These are phyloP conservation scores for Hordeum pubiflorum DNA, from an alignment of 202 grass and related monocot species.

Conservation along the genomic window DNA sequence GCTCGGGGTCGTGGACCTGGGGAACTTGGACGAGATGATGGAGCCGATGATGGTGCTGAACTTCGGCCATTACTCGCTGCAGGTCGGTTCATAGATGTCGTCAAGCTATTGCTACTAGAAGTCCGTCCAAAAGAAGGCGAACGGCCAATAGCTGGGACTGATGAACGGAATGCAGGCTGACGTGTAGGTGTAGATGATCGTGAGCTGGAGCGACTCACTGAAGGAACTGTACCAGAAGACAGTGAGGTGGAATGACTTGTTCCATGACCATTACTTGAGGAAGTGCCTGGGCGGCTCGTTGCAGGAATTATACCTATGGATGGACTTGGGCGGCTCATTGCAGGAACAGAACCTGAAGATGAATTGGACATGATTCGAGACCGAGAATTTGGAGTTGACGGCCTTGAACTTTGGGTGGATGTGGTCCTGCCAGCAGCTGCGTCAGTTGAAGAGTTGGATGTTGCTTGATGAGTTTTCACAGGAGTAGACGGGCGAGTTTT, in stretches of 20 bases:
- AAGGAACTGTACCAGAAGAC: conserved; percentile 39
- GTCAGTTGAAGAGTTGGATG: conserved; percentile 35
- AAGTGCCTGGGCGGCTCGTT: conserved; percentile 22
- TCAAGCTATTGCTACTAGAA: conserved; percentile 35
- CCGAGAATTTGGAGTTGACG: conserved; percentile 68
- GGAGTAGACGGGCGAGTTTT: conserved; percentile 66
- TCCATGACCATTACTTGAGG: conserved; percentile 35
- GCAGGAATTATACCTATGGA: conserved; percentile 25
- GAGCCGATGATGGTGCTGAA: conserved; percentile 68
- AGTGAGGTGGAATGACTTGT: conserved; percentile 36
- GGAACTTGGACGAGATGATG: conserved; percentile 73
- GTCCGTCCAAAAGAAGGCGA: conserved; percentile 62
- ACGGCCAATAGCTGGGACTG: conserved; percentile 33
- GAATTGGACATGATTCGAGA: conserved; percentile 35
- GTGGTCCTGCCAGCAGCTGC: conserved; percentile 35
- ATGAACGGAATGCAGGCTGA: conserved; percentile 42
- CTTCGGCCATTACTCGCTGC: conserved; percentile 40
- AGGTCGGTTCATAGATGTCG: conserved; percentile 36
- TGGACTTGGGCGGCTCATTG: conserved; percentile 29
- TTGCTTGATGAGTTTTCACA: conserved; percentile 34
- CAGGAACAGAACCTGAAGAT: conserved; percentile 38
- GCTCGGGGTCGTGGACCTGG: conserved; percentile 56
- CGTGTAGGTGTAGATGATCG: conserved; percentile 77
- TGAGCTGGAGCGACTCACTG: conserved; percentile 57
- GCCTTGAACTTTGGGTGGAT: conserved; percentile 48